phyloP scores from a whole-genome alignment of 2,329 filamentous ascomycete species.

The Sclerotinia spermophila region DNA sequence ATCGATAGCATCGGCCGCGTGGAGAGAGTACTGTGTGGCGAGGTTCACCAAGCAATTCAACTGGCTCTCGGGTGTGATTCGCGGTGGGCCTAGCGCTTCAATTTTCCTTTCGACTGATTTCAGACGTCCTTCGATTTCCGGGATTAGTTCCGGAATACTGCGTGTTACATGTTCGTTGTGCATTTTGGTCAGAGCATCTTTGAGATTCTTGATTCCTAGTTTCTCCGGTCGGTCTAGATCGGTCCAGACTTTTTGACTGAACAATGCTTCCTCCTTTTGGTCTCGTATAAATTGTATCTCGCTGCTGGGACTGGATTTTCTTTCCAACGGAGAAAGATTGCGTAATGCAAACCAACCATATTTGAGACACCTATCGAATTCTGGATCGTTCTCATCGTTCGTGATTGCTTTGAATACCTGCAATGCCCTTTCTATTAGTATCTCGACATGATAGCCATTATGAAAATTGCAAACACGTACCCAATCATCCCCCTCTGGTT shows the following conservation, averaged over 20 bases:
- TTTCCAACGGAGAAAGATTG: neutral
- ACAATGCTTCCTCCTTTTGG: neutral
- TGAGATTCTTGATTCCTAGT: slow-evolving; percentile 3
- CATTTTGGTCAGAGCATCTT: slow-evolving; percentile 5
- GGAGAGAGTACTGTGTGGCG: neutral
- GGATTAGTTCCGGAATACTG: slow-evolving; percentile 18
- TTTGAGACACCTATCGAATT: neutral
- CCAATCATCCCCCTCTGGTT: slow-evolving; percentile 1
- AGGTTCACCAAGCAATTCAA: neutral
- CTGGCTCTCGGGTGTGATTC: neutral
- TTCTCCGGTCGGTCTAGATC: neutral
- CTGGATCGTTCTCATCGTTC: neutral
- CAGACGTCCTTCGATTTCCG: neutral
- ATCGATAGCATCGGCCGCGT: neutral
- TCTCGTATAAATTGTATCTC: neutral
- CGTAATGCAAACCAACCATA: slow-evolving; percentile 11
- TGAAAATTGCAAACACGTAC: neutral
- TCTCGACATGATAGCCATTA: too few species aligned
- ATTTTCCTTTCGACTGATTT: neutral
- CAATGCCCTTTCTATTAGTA: neutral
- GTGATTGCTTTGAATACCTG: neutral
- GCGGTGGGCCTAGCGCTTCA: neutral
- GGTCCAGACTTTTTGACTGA: neutral
- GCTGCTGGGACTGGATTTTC: neutral
- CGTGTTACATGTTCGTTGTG: slow-evolving; percentile 13